phyloP scores from a whole-genome alignment of 2,329 filamentous ascomycete species.

The Fusarium subtropicale region DNA sequence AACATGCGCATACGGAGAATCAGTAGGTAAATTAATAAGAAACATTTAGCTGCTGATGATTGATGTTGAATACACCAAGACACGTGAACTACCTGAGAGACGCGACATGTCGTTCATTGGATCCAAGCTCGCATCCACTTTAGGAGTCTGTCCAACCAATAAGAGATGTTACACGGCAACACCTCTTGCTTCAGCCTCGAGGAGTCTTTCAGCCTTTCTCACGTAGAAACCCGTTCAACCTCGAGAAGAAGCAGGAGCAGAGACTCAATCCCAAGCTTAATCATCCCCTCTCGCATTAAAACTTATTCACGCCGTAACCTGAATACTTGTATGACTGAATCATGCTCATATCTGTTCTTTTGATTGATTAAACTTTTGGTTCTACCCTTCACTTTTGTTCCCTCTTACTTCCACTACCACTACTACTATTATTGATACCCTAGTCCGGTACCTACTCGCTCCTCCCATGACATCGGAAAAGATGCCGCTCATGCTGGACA shows the following conservation, averaged over 20 bases:
- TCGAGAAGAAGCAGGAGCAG: constrained; percentile 3
- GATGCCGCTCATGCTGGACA: constrained; percentile 59
- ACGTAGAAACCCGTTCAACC: constrained; percentile 15
- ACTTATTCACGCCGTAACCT: constrained; percentile 18
- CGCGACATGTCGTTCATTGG: constrained; percentile 28
- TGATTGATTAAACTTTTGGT: constrained; percentile 31
- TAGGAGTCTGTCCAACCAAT: constrained; percentile 27
- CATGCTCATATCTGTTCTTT: constrained; percentile 14
- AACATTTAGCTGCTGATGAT: background rate
- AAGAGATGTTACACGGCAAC: constrained; percentile 2
- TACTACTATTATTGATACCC: constrained; percentile 36
- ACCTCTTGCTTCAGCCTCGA: constrained; percentile 37
- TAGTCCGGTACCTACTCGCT: constrained; percentile 5
- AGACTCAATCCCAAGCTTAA: background rate
- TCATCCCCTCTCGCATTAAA: constrained; percentile 19
- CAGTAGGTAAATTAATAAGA: background rate
- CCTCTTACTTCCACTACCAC: background rate
- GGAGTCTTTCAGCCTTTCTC: constrained; percentile 43
- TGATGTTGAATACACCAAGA: background rate
- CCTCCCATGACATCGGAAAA: constrained; percentile 52
- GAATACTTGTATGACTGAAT: constrained; percentile 10
- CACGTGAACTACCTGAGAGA: constrained; percentile 6
- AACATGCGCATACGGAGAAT: background rate
- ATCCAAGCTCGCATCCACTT: constrained; percentile 29
- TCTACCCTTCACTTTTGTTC: constrained; percentile 8